These are phyloP conservation scores for Xylaria nigripes DNA, from an alignment of 495 filamentous ascomycete genomes.

Conservation along the genomic window DNA sequence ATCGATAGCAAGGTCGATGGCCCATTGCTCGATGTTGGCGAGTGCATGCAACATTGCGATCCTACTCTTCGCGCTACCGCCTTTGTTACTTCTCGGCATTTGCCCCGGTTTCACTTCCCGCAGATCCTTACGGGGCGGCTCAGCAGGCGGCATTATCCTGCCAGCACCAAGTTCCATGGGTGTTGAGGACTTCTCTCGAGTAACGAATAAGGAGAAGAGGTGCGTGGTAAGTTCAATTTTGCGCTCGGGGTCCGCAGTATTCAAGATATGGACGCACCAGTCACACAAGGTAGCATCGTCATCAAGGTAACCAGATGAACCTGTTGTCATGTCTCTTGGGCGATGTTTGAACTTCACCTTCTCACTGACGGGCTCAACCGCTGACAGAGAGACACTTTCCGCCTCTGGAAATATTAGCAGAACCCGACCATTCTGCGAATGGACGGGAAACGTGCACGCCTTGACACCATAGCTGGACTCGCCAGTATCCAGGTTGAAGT, in stretches of 20 bases:
- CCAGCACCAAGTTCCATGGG: conserved; percentile 42
- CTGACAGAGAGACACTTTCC: conserved; percentile 25
- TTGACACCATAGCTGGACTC: conserved; percentile 48
- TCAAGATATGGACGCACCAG: conserved; percentile 45
- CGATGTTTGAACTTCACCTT: conserved; percentile 42
- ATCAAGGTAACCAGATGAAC: conserved; percentile 28
- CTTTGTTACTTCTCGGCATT: conserved; percentile 38
- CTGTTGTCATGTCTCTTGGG: conserved; percentile 16
- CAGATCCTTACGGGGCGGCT: conserved; percentile 41
- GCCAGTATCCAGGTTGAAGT: conserved; percentile 50
- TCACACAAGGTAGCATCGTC: conserved; percentile 43
- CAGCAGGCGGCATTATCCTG: conserved; percentile 31
- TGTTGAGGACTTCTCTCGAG: conserved; percentile 30
- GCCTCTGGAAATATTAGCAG: conserved; percentile 27
- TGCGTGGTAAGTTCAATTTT: conserved; percentile 47
- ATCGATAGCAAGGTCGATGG: conserved; percentile 48
- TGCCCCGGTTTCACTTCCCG: conserved; percentile 33
- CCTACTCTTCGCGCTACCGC: conserved; percentile 42
- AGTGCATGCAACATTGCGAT: conserved; percentile 46
- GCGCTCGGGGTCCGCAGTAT: conserved; percentile 43
- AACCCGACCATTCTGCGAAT: conserved; percentile 32
- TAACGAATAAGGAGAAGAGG: conserved; percentile 38
- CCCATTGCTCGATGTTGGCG: conserved; percentile 48
- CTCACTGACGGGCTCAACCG: conserved; percentile 42
- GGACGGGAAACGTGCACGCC: conserved; percentile 44